A percentile compares a stretch with the other conserved stretches of the same genome.
These are phyloP conservation scores for Cladosporium velox DNA, from an alignment of 2,329 filamentous ascomycete genomes.

Conservation along the genomic window DNA sequence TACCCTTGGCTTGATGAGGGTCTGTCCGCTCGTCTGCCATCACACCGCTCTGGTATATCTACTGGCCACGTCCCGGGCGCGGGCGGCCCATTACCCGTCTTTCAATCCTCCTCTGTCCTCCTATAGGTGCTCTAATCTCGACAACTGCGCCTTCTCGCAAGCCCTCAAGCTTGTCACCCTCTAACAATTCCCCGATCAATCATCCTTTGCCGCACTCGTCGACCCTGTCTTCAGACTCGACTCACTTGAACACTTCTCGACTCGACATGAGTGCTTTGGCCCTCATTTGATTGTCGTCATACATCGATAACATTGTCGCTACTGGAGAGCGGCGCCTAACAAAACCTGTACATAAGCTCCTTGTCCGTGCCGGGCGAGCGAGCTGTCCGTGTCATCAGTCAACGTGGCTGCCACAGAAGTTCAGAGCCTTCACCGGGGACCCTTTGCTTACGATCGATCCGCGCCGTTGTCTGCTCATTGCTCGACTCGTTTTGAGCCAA, in stretches of 20 bases:
- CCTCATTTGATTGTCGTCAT: constrained; percentile 4
- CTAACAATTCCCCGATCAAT: constrained; percentile 5
- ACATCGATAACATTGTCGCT: constrained; percentile 7
- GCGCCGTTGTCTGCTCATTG: constrained; percentile 24
- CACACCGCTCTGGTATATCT: constrained; percentile 20
- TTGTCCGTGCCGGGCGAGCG: constrained; percentile 17
- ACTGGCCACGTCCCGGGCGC: constrained; percentile 18
- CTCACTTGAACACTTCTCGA: background rate
- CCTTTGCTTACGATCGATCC: constrained; percentile 23
- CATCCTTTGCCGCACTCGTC: background rate
- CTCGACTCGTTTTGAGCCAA: constrained; percentile 14
- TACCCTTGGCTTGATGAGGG: constrained; percentile 16
- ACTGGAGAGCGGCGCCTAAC: constrained; percentile 16
- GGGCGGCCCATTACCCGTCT: constrained; percentile 20
- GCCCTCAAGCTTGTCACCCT: constrained; percentile 9
- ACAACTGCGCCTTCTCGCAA: constrained; percentile 11
- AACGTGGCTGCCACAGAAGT: constrained; percentile 21
- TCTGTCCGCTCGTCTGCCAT: constrained; percentile 16
- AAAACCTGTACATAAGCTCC: constrained; percentile 16
- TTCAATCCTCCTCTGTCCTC: constrained; percentile 12
- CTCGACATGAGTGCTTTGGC: constrained; percentile 14
- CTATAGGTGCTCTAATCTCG: constrained; percentile 16
- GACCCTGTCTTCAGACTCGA: constrained; percentile 11
- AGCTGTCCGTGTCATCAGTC: constrained; percentile 11
- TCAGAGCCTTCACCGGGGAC: constrained; percentile 25